These are phyloP conservation scores for Phoenix roebelenii DNA, from an alignment of 176 grass and related monocot species.

Conservation along the genomic window DNA sequence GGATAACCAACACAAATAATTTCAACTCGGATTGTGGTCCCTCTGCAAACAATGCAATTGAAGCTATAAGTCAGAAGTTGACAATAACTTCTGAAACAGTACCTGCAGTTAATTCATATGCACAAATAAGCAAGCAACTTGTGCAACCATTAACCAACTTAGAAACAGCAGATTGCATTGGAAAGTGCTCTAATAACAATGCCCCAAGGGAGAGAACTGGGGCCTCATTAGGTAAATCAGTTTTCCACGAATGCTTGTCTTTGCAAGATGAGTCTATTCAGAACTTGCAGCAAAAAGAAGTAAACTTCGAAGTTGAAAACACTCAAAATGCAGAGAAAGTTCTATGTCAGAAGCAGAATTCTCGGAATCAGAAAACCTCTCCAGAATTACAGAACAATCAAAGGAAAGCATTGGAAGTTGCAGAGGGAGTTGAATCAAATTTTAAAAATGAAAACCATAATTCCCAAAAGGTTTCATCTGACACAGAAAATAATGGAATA, in stretches of 20 bases:
- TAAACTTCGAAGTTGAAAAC: slow-evolving; percentile 11
- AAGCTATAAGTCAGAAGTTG: slow-evolving; percentile 10
- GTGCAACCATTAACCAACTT: slow-evolving; percentile 26
- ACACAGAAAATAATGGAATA: slow-evolving; percentile 7
- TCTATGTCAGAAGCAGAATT: slow-evolving; percentile 20
- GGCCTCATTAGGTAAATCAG: slow-evolving; percentile 12
- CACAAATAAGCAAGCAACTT: slow-evolving; percentile 24
- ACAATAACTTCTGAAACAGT: slow-evolving; percentile 9
- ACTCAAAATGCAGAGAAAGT: slow-evolving; percentile 4
- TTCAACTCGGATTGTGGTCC: slow-evolving; percentile 17
- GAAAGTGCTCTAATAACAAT: slow-evolving; percentile 11
- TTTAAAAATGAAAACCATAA: slow-evolving; percentile 3
- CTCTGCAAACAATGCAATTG: slow-evolving; percentile 5
- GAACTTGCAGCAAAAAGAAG: slow-evolving; percentile 11
- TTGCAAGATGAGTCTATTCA: slow-evolving; percentile 12
- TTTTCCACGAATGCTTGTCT: slow-evolving; percentile 4
- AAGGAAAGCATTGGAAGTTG: slow-evolving; percentile 13
- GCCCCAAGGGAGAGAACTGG: slow-evolving; percentile 18
- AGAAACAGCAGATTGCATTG: slow-evolving; percentile 19
- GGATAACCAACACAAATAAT: slow-evolving; percentile 16
- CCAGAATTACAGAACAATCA: slow-evolving; percentile 18
- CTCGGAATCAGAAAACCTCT: slow-evolving; percentile 15
- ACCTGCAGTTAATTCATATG: slow-evolving; percentile 17
- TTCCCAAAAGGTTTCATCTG: not conserved
- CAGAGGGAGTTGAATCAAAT: not conserved